Conservation (phyloP, 2,329 filamentous ascomycete species). For the Parastagonospora avenae region DNA sequence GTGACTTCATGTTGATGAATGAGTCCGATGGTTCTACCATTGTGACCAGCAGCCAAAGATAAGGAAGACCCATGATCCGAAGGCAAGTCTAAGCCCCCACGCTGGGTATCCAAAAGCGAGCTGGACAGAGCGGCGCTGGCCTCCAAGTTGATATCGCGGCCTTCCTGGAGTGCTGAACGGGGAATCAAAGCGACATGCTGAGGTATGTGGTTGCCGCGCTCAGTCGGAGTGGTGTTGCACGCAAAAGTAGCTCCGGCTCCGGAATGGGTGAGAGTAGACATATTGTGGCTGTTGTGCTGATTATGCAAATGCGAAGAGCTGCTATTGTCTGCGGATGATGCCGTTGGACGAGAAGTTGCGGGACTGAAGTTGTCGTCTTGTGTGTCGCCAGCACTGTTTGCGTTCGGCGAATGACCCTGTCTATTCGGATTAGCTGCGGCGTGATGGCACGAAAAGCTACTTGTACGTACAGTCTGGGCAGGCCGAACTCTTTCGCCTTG, state of each 20-base stretch:
- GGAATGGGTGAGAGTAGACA: conserved; percentile 30
- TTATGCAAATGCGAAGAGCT: conserved; percentile 21
- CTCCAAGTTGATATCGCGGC: not conserved
- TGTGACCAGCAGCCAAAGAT: conserved; percentile 26
- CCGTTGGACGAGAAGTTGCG: conserved; percentile 8
- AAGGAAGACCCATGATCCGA: conserved; percentile 22
- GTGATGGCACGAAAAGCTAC: not conserved
- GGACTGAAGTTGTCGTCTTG: conserved; percentile 2
- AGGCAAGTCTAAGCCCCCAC: conserved; percentile 31
- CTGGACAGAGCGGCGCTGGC: conserved; percentile 4
- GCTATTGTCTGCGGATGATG: conserved; percentile 15
- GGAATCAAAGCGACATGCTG: conserved; percentile 22
- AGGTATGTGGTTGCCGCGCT: not conserved
- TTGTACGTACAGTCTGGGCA: conserved; percentile 23
- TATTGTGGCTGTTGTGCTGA: conserved; percentile 24
- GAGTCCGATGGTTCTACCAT: conserved; percentile 35
- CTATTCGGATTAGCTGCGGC: conserved; percentile 14
- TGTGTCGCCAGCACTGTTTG: conserved; percentile 11
- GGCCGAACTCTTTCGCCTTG: conserved; percentile 25
- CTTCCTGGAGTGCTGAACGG: conserved; percentile 23
- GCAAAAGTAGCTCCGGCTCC: conserved; percentile 11
- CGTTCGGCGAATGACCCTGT: conserved; percentile 19
- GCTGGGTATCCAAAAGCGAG: conserved; percentile 18
- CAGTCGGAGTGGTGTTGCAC: conserved; percentile 4
- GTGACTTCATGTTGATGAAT: conserved; percentile 26